Evolutionary conservation across 768 basidiomycete genomes (phyloP).

Genomic region (Macrolepiota albuminosa): DNA sequence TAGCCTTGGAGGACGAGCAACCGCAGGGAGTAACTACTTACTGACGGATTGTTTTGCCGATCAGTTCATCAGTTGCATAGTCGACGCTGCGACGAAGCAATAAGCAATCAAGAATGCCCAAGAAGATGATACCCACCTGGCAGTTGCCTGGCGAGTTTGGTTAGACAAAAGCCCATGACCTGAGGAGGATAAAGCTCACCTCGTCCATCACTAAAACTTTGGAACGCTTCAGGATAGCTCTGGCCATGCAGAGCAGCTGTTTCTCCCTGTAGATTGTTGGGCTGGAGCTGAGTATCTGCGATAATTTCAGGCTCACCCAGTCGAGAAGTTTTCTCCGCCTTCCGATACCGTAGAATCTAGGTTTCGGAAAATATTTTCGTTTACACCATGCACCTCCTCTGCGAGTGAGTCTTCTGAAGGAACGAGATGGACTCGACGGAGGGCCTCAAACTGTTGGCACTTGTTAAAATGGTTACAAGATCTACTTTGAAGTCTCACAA

Average conservation of each 20-base stretch:
- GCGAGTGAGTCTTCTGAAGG: slow-evolving; percentile 47
- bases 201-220: slow-evolving; percentile 82
- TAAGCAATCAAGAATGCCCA: slow-evolving; percentile 4
- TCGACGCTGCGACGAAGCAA: slow-evolving; percentile 48
- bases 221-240: slow-evolving; percentile 72
- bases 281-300: not conserved
- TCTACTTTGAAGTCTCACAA: slow-evolving; percentile 39
- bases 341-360: slow-evolving; percentile 74
- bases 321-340: slow-evolving; percentile 88
- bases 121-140: slow-evolving; percentile 36
- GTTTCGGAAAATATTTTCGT: slow-evolving; percentile 72
- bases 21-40: slow-evolving; percentile 28
- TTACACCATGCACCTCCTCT: slow-evolving; percentile 46
- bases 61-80: slow-evolving; percentile 86
- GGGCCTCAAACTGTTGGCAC: slow-evolving; percentile 63
- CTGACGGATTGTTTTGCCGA: slow-evolving; percentile 77
- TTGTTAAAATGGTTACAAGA: not conserved
- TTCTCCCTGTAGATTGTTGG: slow-evolving; percentile 48
- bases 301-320: slow-evolving; percentile 46
- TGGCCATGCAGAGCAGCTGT: slow-evolving; percentile 81
- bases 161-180: slow-evolving; percentile 5
- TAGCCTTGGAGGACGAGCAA: not conserved
- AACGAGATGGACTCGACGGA: slow-evolving; percentile 81
- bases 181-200: slow-evolving; percentile 28
- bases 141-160: slow-evolving; percentile 48